Evolutionary conservation across 768 basidiomycete genomes (phyloP), one percentile per base, ranked within the genome.

Genomic region (Auriculariales sp.): DNA sequence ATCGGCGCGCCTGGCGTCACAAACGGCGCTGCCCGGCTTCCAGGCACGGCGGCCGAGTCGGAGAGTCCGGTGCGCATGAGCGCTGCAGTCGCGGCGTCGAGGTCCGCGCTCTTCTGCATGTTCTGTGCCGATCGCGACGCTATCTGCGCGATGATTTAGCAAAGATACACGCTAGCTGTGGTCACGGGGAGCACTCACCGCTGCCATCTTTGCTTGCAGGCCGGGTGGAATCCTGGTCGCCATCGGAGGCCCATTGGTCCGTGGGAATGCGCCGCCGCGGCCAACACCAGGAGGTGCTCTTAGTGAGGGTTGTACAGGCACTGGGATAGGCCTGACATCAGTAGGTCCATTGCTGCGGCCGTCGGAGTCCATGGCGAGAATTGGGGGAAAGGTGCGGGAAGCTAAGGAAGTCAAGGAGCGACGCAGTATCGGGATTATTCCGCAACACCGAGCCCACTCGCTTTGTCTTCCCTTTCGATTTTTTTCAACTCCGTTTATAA

Each of bases 151-250:
- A 48, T 31, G 39, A 5, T 45, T 55, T 54, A 55, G 56, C 60
- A 57, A 60, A 51, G 47, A 50, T 33, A 49, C 46, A 45, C 2
- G 29, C 47, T 55, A 49, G 29, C 12, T 31, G 42, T 34, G 19
- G 4, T 32, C 17, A 36, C 35, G 45, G 15, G 34, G n/a, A n/a
- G 42, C 2, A 71, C 78, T 57, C 61, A 93, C 90, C 27, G 83
- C 87, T 34, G 85, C 87, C 83, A 97, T 86, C 71, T 91, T 95
- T 54, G 87, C 89, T 61, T 92, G 91, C 39, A 98, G 73, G 42
- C 78, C 74, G 0, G 92, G 88, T 0, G 93, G 93, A 54, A 98
- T 86, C 44, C 84, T 82, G 0, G 82, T 82, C 17, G 39, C 74
- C 64, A 34, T 67, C 64, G 51, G 55, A 58, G 52, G 62, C 53